Evolutionary conservation across 2,329 filamentous ascomycete species (phyloP).

Genomic region (Torrubiellomyces zombiae): DNA sequence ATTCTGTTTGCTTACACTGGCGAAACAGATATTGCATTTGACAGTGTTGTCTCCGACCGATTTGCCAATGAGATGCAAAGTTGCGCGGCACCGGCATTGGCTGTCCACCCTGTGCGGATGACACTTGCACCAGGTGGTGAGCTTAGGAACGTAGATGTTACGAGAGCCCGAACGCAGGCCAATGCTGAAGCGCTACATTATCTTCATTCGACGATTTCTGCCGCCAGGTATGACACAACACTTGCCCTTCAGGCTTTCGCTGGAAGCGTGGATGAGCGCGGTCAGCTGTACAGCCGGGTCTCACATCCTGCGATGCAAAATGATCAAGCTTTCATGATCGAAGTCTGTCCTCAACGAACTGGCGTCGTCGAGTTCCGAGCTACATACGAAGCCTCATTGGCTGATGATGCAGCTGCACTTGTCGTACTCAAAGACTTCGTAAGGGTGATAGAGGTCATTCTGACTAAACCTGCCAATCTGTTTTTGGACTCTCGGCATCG

Average conservation of each 20-base stretch:
- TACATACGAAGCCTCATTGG: neutral
- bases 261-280: neutral
- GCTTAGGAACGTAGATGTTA: neutral
- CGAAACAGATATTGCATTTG: conserved; percentile 16
- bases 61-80: conserved; percentile 3
- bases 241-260: conserved; percentile 16
- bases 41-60: conserved; percentile 16
- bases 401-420: neutral
- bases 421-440: neutral
- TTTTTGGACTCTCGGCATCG: neutral
- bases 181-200: neutral
- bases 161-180: neutral
- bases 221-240: conserved; percentile 17
- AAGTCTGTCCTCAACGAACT: neutral
- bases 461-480: neutral
- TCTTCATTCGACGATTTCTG: neutral
- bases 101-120: neutral
- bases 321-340: conserved; percentile 1
- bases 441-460: neutral
- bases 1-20: conserved; percentile 17
- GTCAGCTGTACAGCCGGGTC: neutral
- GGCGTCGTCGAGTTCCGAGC: neutral
- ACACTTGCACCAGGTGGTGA: neutral
- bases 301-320: conserved; percentile 1
- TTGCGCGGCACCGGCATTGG: neutral